These are phyloP conservation scores for Colletotrichum horii DNA, from an alignment of 2,329 filamentous ascomycete species.

Conservation along the genomic window DNA sequence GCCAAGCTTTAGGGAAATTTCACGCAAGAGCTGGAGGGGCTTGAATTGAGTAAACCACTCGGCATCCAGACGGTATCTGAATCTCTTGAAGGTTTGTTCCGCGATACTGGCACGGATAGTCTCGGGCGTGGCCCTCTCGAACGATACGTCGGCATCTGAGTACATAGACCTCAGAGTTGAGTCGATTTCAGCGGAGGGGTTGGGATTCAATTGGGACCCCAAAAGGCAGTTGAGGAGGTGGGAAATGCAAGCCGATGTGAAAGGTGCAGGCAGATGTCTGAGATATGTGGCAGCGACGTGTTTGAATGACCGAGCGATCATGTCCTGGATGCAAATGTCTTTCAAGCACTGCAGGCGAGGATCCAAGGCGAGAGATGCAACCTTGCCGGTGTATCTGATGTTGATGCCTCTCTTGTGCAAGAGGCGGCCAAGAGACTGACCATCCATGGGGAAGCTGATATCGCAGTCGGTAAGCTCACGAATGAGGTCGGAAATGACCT, in stretches of 20 bases:
- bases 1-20: constrained; percentile 87
- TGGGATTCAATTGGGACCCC: constrained; percentile 76
- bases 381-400: constrained; percentile 88
- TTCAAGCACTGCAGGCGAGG: constrained; percentile 78
- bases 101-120: constrained; percentile 73
- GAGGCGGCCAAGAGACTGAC: constrained; percentile 84
- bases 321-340: constrained; percentile 84
- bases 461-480: constrained; percentile 90
- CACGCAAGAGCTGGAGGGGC: constrained; percentile 84
- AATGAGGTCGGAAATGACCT: constrained; percentile 83
- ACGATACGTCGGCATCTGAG: constrained; percentile 80
- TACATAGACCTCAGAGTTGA: constrained; percentile 77
- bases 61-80: constrained; percentile 73
- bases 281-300: constrained; percentile 84
- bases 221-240: constrained; percentile 95
- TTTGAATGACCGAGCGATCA: constrained; percentile 96
- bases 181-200: constrained; percentile 80
- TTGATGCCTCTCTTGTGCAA: constrained; percentile 98
- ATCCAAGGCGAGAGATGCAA: constrained; percentile 74
- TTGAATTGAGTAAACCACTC: constrained; percentile 73
- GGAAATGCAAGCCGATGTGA: constrained; percentile 79
- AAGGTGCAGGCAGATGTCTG: constrained; percentile 77
- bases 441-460: constrained; percentile 97
- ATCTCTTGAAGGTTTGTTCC: constrained; percentile 74
- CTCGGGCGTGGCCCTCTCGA: constrained; percentile 79